phyloP scores from a whole-genome alignment of 495 filamentous ascomycete species.

The Antarctomyces pellizariae region DNA sequence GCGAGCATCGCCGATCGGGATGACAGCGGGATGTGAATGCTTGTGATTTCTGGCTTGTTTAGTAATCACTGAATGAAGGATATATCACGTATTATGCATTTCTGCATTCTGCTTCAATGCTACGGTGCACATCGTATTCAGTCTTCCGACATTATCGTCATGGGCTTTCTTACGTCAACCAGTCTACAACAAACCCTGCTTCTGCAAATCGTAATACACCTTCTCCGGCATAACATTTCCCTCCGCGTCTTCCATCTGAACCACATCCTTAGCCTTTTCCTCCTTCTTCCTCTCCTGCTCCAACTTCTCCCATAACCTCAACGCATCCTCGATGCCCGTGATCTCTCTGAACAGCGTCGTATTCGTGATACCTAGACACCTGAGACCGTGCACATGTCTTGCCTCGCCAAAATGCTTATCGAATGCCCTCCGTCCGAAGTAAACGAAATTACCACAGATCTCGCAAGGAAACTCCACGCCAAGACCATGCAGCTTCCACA shows the following conservation, averaged over 20 bases:
- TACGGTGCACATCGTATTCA: too few relatives aligned
- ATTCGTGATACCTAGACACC: constrained; percentile 82
- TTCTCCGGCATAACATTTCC: constrained; percentile 98
- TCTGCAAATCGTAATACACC: constrained; percentile 72
- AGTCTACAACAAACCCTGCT: constrained; percentile 45
- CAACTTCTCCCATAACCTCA: constrained; percentile 81
- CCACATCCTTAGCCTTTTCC: constrained; percentile 47
- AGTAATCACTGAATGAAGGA: too few relatives aligned
- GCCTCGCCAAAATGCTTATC: constrained; percentile 97
- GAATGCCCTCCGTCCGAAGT: constrained; percentile 86
- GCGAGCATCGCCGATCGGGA: too few relatives aligned
- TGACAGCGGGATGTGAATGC: too few relatives aligned
- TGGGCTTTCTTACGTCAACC: too few relatives aligned
- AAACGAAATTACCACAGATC: constrained; percentile 92
- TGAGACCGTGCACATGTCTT: constrained; percentile 74
- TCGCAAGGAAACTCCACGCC: constrained; percentile 92
- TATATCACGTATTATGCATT: too few relatives aligned
- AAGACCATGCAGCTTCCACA: constrained; percentile 89
- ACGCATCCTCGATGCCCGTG: constrained; percentile 69
- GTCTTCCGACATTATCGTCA: too few relatives aligned
- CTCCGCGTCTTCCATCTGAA: constrained; percentile 95
- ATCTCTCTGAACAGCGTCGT: constrained; percentile 88
- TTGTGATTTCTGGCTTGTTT: too few relatives aligned
- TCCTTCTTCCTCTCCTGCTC: constrained; percentile 65
- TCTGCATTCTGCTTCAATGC: too few relatives aligned